phyloP scores from a whole-genome alignment of 805 yeast genomes.

The Candida glaebosa region DNA sequence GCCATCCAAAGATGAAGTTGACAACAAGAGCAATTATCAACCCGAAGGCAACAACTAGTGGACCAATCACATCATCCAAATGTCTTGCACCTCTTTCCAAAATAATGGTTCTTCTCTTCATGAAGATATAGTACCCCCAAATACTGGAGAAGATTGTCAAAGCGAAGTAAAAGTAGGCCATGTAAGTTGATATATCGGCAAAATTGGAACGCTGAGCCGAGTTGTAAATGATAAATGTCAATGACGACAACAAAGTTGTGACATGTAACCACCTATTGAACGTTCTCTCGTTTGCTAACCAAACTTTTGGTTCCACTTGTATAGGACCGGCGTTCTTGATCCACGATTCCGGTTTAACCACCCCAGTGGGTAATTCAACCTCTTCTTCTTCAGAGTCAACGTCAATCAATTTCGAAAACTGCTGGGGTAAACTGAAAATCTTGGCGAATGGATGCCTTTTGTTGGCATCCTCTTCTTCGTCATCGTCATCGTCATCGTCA shows the following conservation, averaged over 20 bases:
- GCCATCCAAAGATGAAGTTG: conserved; percentile 68
- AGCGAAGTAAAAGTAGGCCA: conserved; percentile 78
- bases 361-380: conserved; percentile 84
- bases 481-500: conserved; percentile 28
- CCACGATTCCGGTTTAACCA: conserved; percentile 71
- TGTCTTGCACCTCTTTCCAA: conserved; percentile 81
- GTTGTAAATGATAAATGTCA: conserved; percentile 80
- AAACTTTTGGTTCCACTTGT: conserved; percentile 94
- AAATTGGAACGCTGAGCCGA: conserved; percentile 68
- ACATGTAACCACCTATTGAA: conserved; percentile 94
- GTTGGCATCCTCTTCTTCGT: conserved; percentile 15
- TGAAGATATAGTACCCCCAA: conserved; percentile 86
- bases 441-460: conserved; percentile 12
- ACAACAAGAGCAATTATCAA: conserved; percentile 62
- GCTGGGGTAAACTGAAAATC: conserved; percentile 24
- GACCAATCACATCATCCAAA: conserved; percentile 88
- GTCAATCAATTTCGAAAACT: conserved; percentile 44
- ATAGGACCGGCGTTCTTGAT: conserved; percentile 88
- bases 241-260: conserved; percentile 74
- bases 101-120: conserved; percentile 67
- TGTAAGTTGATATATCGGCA: conserved; percentile 55
- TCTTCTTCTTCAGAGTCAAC: conserved; percentile 84
- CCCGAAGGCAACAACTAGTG: conserved; percentile 71
- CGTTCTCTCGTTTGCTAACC: conserved; percentile 98
- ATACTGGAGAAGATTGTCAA: conserved; percentile 78